These are phyloP conservation scores for Tulasnella sp. DNA, from an alignment of 768 basidiomycete genomes.

Conservation along the genomic window DNA sequence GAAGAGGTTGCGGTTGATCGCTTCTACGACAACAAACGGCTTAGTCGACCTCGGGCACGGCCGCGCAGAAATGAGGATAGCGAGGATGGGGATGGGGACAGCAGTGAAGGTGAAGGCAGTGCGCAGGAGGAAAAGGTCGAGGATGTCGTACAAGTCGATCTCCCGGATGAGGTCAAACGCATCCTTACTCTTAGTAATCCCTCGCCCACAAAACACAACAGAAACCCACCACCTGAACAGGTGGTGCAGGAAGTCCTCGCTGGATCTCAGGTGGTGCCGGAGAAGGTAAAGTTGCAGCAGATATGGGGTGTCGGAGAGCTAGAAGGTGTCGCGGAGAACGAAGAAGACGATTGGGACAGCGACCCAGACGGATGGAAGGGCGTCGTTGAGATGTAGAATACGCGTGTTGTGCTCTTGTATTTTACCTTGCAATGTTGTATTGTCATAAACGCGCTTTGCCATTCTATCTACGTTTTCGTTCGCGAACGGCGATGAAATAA, in stretches of 20 bases:
- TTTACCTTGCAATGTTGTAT: background rate
- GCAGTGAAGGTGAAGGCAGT: background rate
- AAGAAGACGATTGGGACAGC: constrained; percentile 16
- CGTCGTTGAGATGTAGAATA: constrained; percentile 6
- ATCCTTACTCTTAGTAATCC: constrained; percentile 1
- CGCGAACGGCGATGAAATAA: too few species aligned
- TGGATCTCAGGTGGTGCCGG: constrained; percentile 6
- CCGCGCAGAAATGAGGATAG: background rate
- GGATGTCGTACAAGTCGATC: background rate
- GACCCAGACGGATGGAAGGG: constrained; percentile 16
- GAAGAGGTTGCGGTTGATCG: background rate
- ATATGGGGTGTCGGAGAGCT: constrained; percentile 17
- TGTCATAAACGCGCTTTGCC: too few species aligned
- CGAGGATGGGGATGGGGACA: background rate
- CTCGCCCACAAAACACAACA: background rate
- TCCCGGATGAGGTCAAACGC: constrained; percentile 12
- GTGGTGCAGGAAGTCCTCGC: background rate
- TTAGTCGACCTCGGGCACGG: too few species aligned
- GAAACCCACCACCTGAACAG: background rate
- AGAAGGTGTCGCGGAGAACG: background rate
- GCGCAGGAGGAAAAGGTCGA: background rate
- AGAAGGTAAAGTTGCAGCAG: constrained; percentile 3
- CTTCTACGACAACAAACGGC: background rate
- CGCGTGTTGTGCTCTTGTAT: background rate
- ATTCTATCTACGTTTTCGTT: too few species aligned